Base-by-base conservation (phyloP, 768 basidiomycete species). In the Macrolepiota albuminosa region DNA sequence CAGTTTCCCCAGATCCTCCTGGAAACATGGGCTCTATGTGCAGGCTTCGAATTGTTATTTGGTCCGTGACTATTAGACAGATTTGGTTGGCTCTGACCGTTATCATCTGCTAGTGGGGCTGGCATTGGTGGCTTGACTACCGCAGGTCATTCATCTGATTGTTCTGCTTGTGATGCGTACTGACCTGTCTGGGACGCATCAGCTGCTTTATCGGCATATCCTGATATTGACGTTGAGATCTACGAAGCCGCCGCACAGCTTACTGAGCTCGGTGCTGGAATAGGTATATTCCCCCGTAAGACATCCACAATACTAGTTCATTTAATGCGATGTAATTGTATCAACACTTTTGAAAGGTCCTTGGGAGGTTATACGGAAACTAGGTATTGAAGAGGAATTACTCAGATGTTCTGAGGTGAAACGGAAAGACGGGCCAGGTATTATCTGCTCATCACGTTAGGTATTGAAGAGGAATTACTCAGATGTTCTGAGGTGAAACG, bases 261-360 rank as follows among this genome's bases (percentile, higher is more conserved):
- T 46, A 70, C 76, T 29, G 85, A 85, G 69, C 45, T 85, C 29
- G 85, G 85, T n/a, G 84, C 84, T 18, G 85, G 85, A n/a, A 76
- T 87, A 56, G 82, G 81, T 4, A 65, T 86, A 9, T 85, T 76
- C 63, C 75, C 76, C 29, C 78, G 84, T 74, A 69, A 64, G 72
- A 70, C 14, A 53, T 51, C 50, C 69, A 70, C 51, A 66, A 69
- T 3, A 21, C 21, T 21, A 66, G 65, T 8, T 29, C 4, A 9
- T 13, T 42, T n/a, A 14, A 45, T 6, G 36, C 36, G 33, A 31
- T 42, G 4, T 40, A 40, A 4, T 31, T n/a, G 48, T 18, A 54
- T 56, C 51, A 21, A 59, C 58, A 29, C 46, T 8, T 39, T 48
- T 26, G 26, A 39, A 54, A 81, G 80, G 81, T 11, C 71, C 80